Conservation (phyloP, 1,139 yeast species). For the Taphrina communis region DNA sequence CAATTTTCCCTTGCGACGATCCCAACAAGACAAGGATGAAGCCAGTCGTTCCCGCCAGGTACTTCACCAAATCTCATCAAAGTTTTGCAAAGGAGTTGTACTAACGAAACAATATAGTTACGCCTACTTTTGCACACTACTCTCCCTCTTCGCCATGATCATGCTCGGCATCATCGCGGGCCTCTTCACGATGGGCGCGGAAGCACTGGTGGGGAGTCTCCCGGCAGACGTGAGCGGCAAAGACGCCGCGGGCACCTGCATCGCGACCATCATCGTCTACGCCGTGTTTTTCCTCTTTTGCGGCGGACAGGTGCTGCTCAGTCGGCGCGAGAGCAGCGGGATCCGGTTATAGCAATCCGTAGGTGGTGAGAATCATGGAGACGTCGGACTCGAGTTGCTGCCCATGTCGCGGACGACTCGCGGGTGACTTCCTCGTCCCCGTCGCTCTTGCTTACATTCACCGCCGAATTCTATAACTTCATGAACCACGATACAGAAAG, state of each 20-base stretch:
- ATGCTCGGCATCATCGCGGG: slow-evolving; percentile 84
- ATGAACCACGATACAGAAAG: no score
- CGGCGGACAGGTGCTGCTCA: slow-evolving; percentile 31
- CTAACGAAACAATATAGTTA: background rate
- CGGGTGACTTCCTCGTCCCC: no score
- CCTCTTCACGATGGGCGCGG: slow-evolving; percentile 74
- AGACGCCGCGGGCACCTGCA: slow-evolving; percentile 52
- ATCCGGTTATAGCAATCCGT: slow-evolving; percentile 39
- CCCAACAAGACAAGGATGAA: slow-evolving; percentile 10
- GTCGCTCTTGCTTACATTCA: no score
- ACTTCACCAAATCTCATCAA: no score
- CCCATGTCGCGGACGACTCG: background rate
- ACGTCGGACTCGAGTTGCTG: slow-evolving; percentile 17
- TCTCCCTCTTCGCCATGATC: slow-evolving; percentile 88
- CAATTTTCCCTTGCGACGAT: background rate
- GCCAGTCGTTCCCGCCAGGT: slow-evolving; percentile 38
- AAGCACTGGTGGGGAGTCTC: slow-evolving; percentile 48
- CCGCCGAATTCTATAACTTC: no score
- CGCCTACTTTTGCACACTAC: slow-evolving; percentile 94
- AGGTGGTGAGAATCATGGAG: slow-evolving; percentile 2
- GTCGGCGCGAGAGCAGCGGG: slow-evolving; percentile 21
- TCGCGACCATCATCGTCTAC: slow-evolving; percentile 40
- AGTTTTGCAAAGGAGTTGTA: no score
- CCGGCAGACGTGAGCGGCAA: slow-evolving; percentile 64
- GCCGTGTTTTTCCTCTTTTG: slow-evolving; percentile 39